Conservation (phyloP, 2,329 filamentous ascomycete genomes). For the Blastomyces silverae region DNA sequence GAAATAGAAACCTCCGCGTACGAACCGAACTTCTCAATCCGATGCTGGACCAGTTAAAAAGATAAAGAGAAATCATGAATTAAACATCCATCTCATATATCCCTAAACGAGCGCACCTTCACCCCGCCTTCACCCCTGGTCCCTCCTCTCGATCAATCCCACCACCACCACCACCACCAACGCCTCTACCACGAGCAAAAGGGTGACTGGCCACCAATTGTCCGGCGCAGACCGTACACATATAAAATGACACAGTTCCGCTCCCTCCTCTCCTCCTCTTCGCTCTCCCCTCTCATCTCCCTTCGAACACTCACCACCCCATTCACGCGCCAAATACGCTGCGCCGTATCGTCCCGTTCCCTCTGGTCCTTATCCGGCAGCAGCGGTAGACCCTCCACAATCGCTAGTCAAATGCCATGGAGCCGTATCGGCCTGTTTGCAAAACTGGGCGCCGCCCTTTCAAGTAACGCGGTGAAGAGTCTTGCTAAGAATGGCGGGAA, state of each 20-base stretch:
- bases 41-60: background rate
- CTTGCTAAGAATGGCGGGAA: slow-evolving; percentile 17
- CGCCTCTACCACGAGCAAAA: background rate
- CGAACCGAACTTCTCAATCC: background rate
- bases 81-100: background rate
- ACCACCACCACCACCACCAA: background rate
- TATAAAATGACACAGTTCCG: slow-evolving; percentile 34
- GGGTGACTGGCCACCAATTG: background rate
- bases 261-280: slow-evolving; percentile 30
- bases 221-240: background rate
- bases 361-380: slow-evolving; percentile 27
- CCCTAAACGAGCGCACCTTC: background rate
- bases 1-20: background rate
- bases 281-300: slow-evolving; percentile 30
- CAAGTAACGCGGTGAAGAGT: slow-evolving; percentile 13
- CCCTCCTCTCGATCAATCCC: background rate
- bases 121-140: background rate
- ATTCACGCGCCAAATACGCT: slow-evolving; percentile 26
- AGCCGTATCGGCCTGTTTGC: slow-evolving; percentile 5
- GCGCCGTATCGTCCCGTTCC: slow-evolving; percentile 27
- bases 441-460: slow-evolving; percentile 21
- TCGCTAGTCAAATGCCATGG: background rate
- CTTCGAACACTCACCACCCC: slow-evolving; percentile 31
- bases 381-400: slow-evolving; percentile 24
- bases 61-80: background rate